These are phyloP conservation scores for Emergomyces pasteurianus DNA, from an alignment of 2,329 filamentous ascomycete genomes.

Conservation along the genomic window DNA sequence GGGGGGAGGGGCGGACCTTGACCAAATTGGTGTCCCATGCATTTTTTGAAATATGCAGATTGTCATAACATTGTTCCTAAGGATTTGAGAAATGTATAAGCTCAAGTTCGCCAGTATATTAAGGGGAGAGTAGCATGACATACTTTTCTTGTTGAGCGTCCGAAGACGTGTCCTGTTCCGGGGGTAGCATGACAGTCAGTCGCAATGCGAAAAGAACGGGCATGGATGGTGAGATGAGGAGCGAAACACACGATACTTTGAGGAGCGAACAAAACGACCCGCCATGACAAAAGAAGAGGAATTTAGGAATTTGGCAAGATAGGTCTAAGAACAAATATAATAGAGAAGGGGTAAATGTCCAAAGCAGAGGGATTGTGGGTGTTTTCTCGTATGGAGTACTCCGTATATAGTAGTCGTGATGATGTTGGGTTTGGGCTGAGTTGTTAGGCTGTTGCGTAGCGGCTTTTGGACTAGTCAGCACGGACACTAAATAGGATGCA, in stretches of 20 bases:
- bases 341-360: neutral
- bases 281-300: constrained; percentile 39
- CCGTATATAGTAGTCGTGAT: no score
- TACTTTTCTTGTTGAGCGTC: constrained; percentile 80
- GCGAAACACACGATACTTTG: constrained; percentile 51
- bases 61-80: constrained; percentile 93
- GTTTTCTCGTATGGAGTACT: no score
- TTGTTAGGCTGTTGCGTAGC: no score
- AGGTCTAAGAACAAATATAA: neutral
- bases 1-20: constrained; percentile 50
- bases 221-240: constrained; percentile 11
- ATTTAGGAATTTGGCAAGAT: neutral
- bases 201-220: neutral
- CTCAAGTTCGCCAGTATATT: neutral
- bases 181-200: constrained; percentile 15
- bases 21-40: constrained; percentile 98
- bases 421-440: neutral
- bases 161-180: constrained; percentile 83
- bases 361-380: neutral
- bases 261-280: constrained; percentile 60
- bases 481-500: no score
- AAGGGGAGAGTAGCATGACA: neutral
- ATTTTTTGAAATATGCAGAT: constrained; percentile 92
- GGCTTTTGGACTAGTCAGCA: neutral
- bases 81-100: neutral